phyloP scores from a whole-genome alignment of 148 eudicot species.

The Chenopodium berlandieri region DNA sequence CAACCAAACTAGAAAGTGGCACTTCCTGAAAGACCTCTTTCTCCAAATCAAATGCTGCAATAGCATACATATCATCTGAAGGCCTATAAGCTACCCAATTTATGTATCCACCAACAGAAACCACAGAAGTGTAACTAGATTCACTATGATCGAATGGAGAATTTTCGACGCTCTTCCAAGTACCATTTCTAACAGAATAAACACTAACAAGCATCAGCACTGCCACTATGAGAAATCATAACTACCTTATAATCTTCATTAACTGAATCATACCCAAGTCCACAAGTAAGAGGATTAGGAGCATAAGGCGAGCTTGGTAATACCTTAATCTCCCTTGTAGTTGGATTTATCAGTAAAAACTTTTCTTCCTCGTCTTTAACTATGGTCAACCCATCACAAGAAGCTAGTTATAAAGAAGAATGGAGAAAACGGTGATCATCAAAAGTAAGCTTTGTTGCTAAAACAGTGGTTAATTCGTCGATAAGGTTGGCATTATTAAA shows the following conservation, averaged over 20 bases:
- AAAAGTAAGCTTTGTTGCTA: not conserved
- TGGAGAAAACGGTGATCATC: not conserved
- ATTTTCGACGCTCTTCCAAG: slow-evolving; percentile 8
- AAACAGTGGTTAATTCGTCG: not conserved
- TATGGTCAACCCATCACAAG: slow-evolving; percentile 25
- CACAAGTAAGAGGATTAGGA: slow-evolving; percentile 6
- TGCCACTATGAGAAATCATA: slow-evolving; percentile 8
- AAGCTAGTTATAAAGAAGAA: not conserved
- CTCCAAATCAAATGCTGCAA: slow-evolving; percentile 15
- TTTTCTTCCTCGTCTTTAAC: not conserved
- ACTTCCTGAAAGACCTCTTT: slow-evolving; percentile 13
- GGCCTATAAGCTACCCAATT: slow-evolving; percentile 10
- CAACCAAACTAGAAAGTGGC: not conserved
- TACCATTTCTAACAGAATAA: slow-evolving; percentile 15
- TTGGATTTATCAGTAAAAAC: not conserved
- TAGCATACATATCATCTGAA: not conserved
- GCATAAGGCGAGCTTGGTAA: slow-evolving; percentile 10
- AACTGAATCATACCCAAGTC: slow-evolving; percentile 23
- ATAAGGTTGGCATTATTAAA: slow-evolving; percentile 1
- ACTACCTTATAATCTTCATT: slow-evolving; percentile 26
- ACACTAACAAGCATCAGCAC: slow-evolving; percentile 10
- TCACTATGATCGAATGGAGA: no score
- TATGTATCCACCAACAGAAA: slow-evolving; percentile 9
- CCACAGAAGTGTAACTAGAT: not conserved
- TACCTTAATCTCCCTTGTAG: slow-evolving; percentile 15